phyloP scores from a whole-genome alignment of 106 monocot genomes.

The Dioscorea dumetorum region DNA sequence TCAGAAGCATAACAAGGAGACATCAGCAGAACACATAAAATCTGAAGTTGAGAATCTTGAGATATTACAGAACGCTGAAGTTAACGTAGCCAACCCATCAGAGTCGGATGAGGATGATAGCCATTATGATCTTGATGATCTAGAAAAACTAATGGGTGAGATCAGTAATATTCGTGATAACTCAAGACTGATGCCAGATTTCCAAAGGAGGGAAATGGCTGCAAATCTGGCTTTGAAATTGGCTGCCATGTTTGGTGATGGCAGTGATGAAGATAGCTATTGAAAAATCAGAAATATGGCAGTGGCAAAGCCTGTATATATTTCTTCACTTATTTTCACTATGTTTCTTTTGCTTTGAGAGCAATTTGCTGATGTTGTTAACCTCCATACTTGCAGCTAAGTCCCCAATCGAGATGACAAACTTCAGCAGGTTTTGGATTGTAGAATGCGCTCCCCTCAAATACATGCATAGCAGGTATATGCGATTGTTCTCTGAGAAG shows the following conservation, averaged over 20 bases:
- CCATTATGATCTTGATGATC: conserved; percentile 46
- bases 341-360: neutral
- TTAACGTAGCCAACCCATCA: neutral
- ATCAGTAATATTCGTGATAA: conserved; percentile 72
- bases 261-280: conserved; percentile 48
- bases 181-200: conserved; percentile 93
- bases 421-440: no score
- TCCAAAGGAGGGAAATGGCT: conserved; percentile 87
- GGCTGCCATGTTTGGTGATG: conserved; percentile 84
- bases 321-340: neutral
- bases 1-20: conserved; percentile 4
- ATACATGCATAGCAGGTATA: no score
- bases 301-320: neutral
- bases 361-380: neutral
- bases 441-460: no score
- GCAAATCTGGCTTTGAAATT: conserved; percentile 89
- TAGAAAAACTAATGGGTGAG: conserved; percentile 80
- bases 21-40: neutral
- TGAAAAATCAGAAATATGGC: neutral
- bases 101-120: conserved; percentile 17
- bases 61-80: conserved; percentile 5
- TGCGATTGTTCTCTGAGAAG: no score
- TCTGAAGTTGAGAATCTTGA: conserved; percentile 13
- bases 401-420: no score
- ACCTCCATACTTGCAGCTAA: no score